phyloP scores from a whole-genome alignment of 768 basidiomycete genomes.

The Lactarius trivialis region DNA sequence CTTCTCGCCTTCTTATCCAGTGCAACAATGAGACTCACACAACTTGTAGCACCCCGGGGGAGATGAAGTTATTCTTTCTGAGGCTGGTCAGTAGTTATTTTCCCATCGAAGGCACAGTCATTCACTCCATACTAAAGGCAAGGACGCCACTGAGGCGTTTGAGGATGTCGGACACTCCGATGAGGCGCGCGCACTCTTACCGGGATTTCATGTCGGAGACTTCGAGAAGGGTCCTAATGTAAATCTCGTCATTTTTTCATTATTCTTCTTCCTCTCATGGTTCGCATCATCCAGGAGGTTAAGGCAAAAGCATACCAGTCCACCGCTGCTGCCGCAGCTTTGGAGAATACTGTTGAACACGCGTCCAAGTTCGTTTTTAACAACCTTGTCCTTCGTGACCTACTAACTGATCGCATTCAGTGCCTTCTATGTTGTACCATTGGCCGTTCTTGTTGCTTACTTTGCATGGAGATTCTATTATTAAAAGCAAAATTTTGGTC shows the following conservation, averaged over 20 bases:
- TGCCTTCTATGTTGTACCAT: conserved; percentile 38
- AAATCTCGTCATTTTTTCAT: background rate
- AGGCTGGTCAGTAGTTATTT: conserved; percentile 57
- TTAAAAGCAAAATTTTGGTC: background rate
- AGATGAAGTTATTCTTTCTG: conserved; percentile 93
- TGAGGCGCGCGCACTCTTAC: conserved; percentile 92
- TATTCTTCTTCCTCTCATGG: background rate
- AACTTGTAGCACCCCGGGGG: conserved; percentile 82
- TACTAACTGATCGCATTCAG: conserved; percentile 12
- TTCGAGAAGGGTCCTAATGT: conserved; percentile 47
- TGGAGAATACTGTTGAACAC: conserved; percentile 22
- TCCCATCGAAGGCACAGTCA: background rate
- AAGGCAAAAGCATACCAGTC: conserved; percentile 15
- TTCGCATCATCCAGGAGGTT: conserved; percentile 1
- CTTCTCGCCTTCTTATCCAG: background rate
- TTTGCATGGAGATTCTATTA: conserved; percentile 41
- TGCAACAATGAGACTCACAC: conserved; percentile 4
- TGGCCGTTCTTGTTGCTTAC: conserved; percentile 39
- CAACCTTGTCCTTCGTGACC: background rate
- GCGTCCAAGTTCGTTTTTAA: conserved; percentile 21
- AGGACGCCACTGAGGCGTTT: conserved; percentile 96
- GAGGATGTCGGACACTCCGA: conserved; percentile 99
- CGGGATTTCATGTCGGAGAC: conserved; percentile 84
- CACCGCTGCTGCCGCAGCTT: conserved; percentile 9
- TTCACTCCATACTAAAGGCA: conserved; percentile 43